Base-by-base conservation (phyloP, 2,329 filamentous ascomycete species). In the Aspergillus luchuensis region DNA sequence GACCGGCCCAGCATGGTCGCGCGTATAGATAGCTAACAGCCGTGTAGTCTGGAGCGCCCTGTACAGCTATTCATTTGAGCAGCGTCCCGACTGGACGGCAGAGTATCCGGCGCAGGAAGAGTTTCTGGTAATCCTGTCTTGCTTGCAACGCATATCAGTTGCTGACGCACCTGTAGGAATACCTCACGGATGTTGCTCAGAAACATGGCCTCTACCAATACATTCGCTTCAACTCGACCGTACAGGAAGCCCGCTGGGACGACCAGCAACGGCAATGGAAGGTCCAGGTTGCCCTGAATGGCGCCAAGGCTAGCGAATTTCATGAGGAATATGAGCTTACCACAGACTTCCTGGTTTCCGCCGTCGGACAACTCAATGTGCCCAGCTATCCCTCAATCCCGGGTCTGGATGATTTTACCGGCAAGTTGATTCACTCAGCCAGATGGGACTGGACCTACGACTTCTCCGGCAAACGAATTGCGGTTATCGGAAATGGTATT, bases 71-170 rank as follows among this genome's bases (percentile, higher is more conserved):
- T 86, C 83, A 5, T 88, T 88, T 66, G 85, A 84, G 38, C 84
- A 85, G 55, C 87, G 87, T 56, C 75, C 83, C 2, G 77, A 82
- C 63, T 87, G 85, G 85, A 81, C 82, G 1, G 74, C 83, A 17
- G 79, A 85, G 57, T 87, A 86, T 66, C 82, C 85, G 0, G 82
- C 83, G 0, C 85, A 88, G 65, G 83, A 86, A 67, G 85, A 88
- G 68, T 85, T 88, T 19, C 75, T 85, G 36, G 78, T 82, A 66
- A 15, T 3, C 10, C 8, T 2, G n/a, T n/a, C 21, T n/a, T 28
- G 2, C 15, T 6, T 10, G 5, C 23, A 25, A 25, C 6, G 23
- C 23, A 10, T 17, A 5, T 25, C 5, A 38, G n/a, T 13, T 2
- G 11, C 36, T 43, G 52, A 33, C 51, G 4, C 4, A 50, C 6